These are phyloP conservation scores for Cucumis hystrix DNA, from an alignment of 306 rosid species.

Conservation along the genomic window DNA sequence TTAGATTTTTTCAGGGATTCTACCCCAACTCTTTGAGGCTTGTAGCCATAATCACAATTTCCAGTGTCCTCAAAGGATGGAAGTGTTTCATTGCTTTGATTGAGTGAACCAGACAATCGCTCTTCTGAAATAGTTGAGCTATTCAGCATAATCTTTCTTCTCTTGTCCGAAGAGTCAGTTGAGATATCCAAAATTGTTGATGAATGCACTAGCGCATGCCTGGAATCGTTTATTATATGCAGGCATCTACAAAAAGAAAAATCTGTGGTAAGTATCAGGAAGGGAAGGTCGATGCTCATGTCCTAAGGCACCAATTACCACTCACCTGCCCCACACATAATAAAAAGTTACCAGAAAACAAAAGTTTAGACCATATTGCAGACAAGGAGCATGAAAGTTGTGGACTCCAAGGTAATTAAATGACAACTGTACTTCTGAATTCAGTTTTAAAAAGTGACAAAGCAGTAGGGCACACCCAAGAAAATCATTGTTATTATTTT, in stretches of 20 bases:
- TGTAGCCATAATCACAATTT: conserved; percentile 9
- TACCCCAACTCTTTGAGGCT: conserved; percentile 6
- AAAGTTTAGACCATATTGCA: background rate
- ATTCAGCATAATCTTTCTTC: conserved; percentile 33
- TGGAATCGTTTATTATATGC: conserved; percentile 46
- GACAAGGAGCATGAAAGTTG: background rate
- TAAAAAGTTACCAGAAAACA: background rate
- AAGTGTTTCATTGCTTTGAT: conserved; percentile 11
- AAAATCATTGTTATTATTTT: background rate
- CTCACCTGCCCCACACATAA: background rate
- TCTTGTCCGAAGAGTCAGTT: conserved; percentile 41
- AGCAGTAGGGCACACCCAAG: background rate
- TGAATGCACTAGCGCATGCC: conserved; percentile 41
- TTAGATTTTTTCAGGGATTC: conserved; percentile 36
- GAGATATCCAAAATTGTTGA: conserved; percentile 18
- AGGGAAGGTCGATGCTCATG: conserved; percentile 5
- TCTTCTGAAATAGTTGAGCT: conserved; percentile 10
- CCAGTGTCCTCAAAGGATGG: background rate
- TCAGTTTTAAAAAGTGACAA: background rate
- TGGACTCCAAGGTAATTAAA: background rate
- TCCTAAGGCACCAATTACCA: background rate
- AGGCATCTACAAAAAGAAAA: conserved; percentile 38
- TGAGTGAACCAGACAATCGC: conserved; percentile 9
- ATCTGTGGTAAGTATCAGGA: background rate
- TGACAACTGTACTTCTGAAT: background rate